Conservation (phyloP, 345 rosid species). For the Corchorus capsularis region DNA sequence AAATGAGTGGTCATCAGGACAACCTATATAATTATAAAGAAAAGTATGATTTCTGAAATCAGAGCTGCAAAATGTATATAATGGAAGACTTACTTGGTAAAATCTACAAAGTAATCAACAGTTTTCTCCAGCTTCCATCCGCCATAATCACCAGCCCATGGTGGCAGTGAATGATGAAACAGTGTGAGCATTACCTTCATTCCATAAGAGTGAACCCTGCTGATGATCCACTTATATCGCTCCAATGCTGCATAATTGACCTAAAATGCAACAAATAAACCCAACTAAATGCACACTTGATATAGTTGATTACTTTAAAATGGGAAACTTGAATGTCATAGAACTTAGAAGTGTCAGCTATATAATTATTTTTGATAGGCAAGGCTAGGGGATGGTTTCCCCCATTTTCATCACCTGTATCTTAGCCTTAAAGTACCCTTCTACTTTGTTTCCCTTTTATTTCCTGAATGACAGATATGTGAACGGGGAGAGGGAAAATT, state of each 20-base stretch:
- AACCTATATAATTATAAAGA: neutral
- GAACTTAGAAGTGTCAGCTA: neutral
- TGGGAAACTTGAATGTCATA: neutral
- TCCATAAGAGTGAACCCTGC: slow-evolving; percentile 73
- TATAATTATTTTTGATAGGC: neutral
- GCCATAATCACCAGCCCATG: slow-evolving; percentile 97
- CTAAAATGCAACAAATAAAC: slow-evolving; percentile 38
- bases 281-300: slow-evolving; percentile 9
- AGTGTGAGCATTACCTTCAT: slow-evolving; percentile 98
- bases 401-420: neutral
- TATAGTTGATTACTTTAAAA: slow-evolving; percentile 4
- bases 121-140: slow-evolving; percentile 98
- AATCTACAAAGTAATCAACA: slow-evolving; percentile 79
- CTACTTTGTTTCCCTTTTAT: neutral
- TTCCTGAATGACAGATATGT: neutral
- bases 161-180: slow-evolving; percentile 95
- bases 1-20: neutral
- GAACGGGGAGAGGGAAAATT: neutral
- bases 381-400: neutral
- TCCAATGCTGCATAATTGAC: slow-evolving; percentile 87
- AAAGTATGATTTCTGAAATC: slow-evolving; percentile 7
- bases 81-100: slow-evolving; percentile 59
- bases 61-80: slow-evolving; percentile 13
- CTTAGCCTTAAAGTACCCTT: neutral
- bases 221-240: slow-evolving; percentile 85